Evolutionary conservation across 129 eudicot species (phyloP), one percentile per base, ranked within the genome.

Genomic region (Silybum marianum): DNA sequence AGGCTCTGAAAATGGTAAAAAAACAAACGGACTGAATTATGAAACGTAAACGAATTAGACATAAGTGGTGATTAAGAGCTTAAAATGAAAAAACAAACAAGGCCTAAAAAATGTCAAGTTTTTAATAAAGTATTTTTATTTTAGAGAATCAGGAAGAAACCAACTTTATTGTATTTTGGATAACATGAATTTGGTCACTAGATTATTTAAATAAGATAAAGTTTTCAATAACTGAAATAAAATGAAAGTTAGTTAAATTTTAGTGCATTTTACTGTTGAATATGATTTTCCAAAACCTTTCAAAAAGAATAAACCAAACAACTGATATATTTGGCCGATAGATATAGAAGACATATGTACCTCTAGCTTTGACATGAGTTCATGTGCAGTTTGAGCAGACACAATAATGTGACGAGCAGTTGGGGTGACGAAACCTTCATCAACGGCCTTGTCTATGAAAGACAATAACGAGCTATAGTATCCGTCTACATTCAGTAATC

Each of bases 351-450:
- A n/a, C 18, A 30, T 39, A 25, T 13, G 77, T 88, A 92, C 98
- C 98, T 94, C 98, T 77, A 94, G 97, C 82, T 94, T 94, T 76
- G 89, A 85, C 93, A 94, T 87, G 48, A 94, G 97, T 82, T 94
- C 97, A 8, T 85, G 91, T 76, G 98, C 97, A 81, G 97, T 92
- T 79, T 76, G 97, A 89, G 98, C 94, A 67, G 97, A 92, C 7
- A 94, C 93, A 58, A 94, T 94, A n/a, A 94, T 94, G 72, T 77
- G 84, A 82, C 97, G 96, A 85, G 97, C 98, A 79, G 88, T 62
- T 19, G 91, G 92, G 28, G 96, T 63, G 66, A 94, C 67, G 86
- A 94, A 94, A 28, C 97, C 98, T 83, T 94, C 98, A 9, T 94
- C 98, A 70, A 94, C 97, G 16, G 98, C 94, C 68, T 90, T 92